phyloP scores from a whole-genome alignment of 768 basidiomycete genomes.

The Termitomyces sp. region DNA sequence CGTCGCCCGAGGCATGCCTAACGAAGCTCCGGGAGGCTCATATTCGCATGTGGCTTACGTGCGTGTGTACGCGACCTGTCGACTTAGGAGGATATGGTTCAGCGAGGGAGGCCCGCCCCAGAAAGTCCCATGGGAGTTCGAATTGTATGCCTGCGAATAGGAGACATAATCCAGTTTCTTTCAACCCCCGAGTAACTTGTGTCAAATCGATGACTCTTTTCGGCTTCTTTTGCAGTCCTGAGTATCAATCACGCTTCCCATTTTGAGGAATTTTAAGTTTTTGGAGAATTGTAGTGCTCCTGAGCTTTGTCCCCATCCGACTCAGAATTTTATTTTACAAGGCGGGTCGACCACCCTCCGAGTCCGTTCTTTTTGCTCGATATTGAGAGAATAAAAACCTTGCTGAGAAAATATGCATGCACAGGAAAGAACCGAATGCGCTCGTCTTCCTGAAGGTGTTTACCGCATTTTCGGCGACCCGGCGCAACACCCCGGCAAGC shows the following conservation, averaged over 20 bases:
- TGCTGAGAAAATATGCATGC: no score
- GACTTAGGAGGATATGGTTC: constrained; percentile 75
- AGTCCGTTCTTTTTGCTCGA: neutral
- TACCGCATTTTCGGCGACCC: neutral
- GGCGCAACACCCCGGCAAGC: neutral
- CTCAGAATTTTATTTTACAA: no score
- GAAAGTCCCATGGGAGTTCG: constrained; percentile 70
- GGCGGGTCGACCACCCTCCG: neutral
- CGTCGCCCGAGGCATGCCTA: constrained; percentile 13
- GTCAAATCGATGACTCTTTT: neutral
- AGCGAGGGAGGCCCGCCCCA: constrained; percentile 48
- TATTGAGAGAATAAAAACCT: no score
- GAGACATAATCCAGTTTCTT: neutral
- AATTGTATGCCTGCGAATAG: constrained; percentile 41
- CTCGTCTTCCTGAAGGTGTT: neutral
- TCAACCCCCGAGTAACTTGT: neutral
- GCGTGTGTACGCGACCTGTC: constrained; percentile 74
- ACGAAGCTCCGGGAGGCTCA: constrained; percentile 39
- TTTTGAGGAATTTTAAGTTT: no score
- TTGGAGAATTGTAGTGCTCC: no score
- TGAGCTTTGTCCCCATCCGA: no score
- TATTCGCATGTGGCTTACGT: constrained; percentile 69
- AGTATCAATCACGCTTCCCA: neutral
- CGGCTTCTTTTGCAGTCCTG: neutral
- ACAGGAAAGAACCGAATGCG: no score